Percentiles rank a stretch among this genome's conserved stretches.
These are phyloP conservation scores for Aureobasidium sp. DNA, from an alignment of 2,329 filamentous ascomycete species.

Conservation along the genomic window DNA sequence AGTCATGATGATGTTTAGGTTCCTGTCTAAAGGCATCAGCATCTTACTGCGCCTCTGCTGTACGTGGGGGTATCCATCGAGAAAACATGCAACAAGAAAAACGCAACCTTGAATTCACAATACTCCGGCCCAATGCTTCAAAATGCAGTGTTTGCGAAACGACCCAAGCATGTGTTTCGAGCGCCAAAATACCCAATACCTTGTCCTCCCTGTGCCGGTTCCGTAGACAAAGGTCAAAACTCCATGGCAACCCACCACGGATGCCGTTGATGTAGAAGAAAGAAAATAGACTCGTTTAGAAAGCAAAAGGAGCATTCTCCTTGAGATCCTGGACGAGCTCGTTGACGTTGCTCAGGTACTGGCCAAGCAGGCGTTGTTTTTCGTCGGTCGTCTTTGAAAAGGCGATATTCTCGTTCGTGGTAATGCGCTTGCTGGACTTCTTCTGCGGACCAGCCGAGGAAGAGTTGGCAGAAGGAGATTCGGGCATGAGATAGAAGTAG, in stretches of 20 bases:
- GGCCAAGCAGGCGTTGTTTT: conserved; percentile 70
- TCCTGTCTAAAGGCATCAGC: background rate
- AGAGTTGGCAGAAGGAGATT: conserved; percentile 44
- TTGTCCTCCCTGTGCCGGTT: background rate
- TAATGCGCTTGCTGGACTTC: conserved; percentile 18
- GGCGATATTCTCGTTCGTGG: background rate
- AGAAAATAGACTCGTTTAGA: background rate
- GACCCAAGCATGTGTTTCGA: background rate
- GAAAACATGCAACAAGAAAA: background rate
- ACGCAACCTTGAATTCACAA: background rate
- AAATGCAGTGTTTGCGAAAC: background rate
- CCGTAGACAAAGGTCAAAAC: background rate
- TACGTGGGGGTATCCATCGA: conserved; percentile 1
- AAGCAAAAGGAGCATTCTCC: conserved; percentile 63
- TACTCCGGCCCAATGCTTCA: conserved; percentile 7
- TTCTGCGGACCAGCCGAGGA: conserved; percentile 19
- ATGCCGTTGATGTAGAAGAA: background rate
- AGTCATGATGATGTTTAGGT: background rate
- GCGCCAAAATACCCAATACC: background rate
- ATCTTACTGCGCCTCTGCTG: background rate
- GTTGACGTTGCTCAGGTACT: conserved; percentile 73
- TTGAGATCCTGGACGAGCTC: conserved; percentile 73
- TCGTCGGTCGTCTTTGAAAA: conserved; percentile 62
- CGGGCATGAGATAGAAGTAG: conserved; percentile 98
- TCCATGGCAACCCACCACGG: background rate